Conservation (phyloP, 352 stramenopile genomes). For the Phytophthora cactorum region DNA sequence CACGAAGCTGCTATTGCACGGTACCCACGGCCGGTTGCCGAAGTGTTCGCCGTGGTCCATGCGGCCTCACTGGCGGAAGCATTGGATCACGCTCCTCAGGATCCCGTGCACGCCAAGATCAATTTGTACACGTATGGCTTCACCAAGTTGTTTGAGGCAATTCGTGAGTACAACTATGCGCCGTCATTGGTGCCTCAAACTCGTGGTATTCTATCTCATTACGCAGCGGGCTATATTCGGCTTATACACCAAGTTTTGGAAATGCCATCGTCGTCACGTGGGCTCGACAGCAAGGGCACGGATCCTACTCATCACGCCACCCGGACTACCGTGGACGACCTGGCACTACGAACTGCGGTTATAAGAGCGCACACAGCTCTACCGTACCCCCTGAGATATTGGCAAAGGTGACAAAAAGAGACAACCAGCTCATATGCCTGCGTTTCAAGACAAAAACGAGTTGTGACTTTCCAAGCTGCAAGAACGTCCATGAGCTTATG, state of each 20-base stretch:
- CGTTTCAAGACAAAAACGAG: constrained; percentile 2
- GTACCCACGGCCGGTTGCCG: neutral
- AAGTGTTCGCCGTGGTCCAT: neutral
- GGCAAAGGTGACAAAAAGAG: neutral
- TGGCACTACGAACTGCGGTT: neutral
- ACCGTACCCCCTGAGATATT: neutral
- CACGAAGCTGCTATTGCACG: neutral
- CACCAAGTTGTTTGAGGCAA: neutral
- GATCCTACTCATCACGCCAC: too few species aligned
- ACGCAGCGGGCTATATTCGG: neutral
- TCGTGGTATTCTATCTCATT: neutral
- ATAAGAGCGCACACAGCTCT: neutral
- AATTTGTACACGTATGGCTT: neutral
- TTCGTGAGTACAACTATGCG: neutral
- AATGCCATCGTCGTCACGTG: neutral
- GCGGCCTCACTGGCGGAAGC: neutral
- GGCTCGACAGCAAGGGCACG: neutral
- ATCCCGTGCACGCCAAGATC: neutral
- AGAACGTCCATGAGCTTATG: neutral
- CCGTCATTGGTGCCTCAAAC: neutral
- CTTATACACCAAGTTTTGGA: neutral
- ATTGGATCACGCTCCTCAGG: neutral
- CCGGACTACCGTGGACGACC: neutral
- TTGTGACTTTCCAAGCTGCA: constrained; percentile 5
- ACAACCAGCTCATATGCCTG: neutral